Base-by-base conservation (phyloP, 2,329 filamentous ascomycete species). In the Phaeosphaeriaceae sp. region DNA sequence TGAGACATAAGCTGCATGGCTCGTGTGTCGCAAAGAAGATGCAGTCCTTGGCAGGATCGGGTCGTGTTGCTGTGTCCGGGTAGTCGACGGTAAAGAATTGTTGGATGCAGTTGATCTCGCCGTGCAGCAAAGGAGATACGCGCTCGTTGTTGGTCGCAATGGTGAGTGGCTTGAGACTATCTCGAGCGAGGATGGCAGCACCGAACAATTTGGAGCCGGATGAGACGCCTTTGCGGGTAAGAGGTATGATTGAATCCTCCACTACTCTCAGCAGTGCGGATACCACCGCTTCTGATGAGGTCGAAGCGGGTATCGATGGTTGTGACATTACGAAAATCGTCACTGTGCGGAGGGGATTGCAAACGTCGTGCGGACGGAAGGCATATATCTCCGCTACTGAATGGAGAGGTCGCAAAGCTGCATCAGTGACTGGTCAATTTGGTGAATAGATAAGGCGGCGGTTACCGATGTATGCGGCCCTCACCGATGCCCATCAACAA, bases 51-150 rank as follows among this genome's bases (percentile, higher is more conserved):
- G 81, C 76, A 40, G 72, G 71, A 0, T 82, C 81, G 0, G 82
- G 78, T 65, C 35, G 70, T 58, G 2, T 81, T 66, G 49, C 73
- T 61, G 13, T 78, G 70, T 59, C 69, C 0, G 66, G 62, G 22
- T 56, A 67, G 43, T 66, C 60, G 43, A 58, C 40, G 1, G 79
- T 78, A 74, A 85, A 87, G 77, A 87, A 87, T 30, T 82, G 74
- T 65, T 86, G 84, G 72, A 88, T 86, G 78, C 85, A 87, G 72
- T 86, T 85, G 72, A 87, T 86, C 64, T 88, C 85, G 60, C 85
- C 85, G 70, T 87, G 85, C 9, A 87, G 78, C 3, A 87, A 78
- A 1, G 85, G 85, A 4, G 85, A 87, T 0, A 70, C 71, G 11
- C 79, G 79, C 70, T 87, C 85, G 71, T 87, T 82, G 77, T 88